A percentile compares a stretch with the other conserved stretches of the same genome.
Conservation (phyloP, 1,284 basidiomycete genomes). For the Ceratobasidium sp. region DNA sequence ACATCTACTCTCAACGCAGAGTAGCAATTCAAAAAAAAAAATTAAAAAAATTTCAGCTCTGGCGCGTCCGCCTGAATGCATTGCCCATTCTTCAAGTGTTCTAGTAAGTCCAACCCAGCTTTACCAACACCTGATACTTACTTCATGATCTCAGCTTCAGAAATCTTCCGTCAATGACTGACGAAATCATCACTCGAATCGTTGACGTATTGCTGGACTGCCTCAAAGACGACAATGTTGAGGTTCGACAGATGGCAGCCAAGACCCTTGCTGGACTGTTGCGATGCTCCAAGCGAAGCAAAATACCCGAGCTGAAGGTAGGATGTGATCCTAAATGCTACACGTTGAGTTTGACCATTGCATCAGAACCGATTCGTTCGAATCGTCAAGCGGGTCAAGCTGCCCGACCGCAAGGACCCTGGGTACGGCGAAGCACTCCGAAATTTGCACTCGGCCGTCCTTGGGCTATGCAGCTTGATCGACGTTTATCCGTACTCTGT, state of each 20-base stretch:
- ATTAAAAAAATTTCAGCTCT: too few relatives aligned
- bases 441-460: constrained; percentile 84
- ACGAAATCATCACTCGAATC: constrained; percentile 67
- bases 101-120: constrained; percentile 51
- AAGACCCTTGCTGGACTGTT: constrained; percentile 89
- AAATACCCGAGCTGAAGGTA: constrained; percentile 86
- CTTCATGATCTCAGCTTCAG: constrained; percentile 58
- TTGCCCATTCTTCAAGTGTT: constrained; percentile 79
- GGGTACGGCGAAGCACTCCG: constrained; percentile 77
- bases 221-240: constrained; percentile 88
- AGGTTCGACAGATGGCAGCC: constrained; percentile 93
- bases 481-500: constrained; percentile 66
- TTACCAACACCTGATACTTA: background rate
- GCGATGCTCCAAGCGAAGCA: constrained; percentile 89
- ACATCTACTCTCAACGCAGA: too few relatives aligned
- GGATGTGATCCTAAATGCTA: constrained; percentile 39
- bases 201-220: constrained; percentile 85
- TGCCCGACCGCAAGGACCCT: constrained; percentile 75
- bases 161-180: constrained; percentile 79
- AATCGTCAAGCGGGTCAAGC: constrained; percentile 64
- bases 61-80: constrained; percentile 78
- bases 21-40: too few relatives aligned
- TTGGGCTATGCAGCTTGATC: constrained; percentile 69
- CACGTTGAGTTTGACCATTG: constrained; percentile 21
- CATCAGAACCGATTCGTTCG: constrained; percentile 77